Base-by-base conservation (phyloP, 192 early-diverging fungal species). In the Spizellomyces sp. region DNA sequence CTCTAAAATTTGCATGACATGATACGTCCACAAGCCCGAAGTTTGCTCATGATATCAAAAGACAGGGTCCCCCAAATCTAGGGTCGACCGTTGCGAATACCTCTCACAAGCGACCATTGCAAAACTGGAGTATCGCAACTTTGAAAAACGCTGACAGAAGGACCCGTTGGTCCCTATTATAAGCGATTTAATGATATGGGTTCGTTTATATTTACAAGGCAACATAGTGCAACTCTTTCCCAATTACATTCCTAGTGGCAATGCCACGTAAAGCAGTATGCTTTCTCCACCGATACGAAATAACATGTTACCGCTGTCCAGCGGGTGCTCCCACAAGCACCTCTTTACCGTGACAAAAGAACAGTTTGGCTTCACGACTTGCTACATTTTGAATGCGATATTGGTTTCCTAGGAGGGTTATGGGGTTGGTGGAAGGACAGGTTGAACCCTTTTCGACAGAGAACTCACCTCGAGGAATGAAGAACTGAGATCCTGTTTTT, bases 391-490 rank as follows among this genome's bases (percentile, higher is more conserved):
- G 21, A 21, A 82, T 74, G 12, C 67, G 44, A 60, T 79, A 82
- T 42, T 80, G 77, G 59, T 82, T 82, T 6, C 80, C 80, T 81
- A 45, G 4, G 45, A 41, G 36, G 27, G 9, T 15, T 27, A 8
- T 27, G 15, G 59, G 5, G 59, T n/a, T 54, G 50, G 12, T 54
- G 12, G 12, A 19, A n/a, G 12, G 17, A n/a, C 14, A 0, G 2
- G 12, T 19, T 54, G 50, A 54, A 54, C 14, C 14, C 2, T 54
- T 12, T 54, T n/a, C 50, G 17, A 54, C 14, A 54, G 50, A 54
- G 5, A 61, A 14, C 42, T 68, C 70, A 83, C 86, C 84, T 78
- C 86, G 60, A 8, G 86, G 86, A 27, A 88, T 75, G 58, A 86
- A 67, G 54, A 88, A 85, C 48, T 81, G 76, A 0, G 67, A 50